These are phyloP conservation scores for Dactylellina parvicollis DNA, from an alignment of 2,329 filamentous ascomycete genomes.

Conservation along the genomic window DNA sequence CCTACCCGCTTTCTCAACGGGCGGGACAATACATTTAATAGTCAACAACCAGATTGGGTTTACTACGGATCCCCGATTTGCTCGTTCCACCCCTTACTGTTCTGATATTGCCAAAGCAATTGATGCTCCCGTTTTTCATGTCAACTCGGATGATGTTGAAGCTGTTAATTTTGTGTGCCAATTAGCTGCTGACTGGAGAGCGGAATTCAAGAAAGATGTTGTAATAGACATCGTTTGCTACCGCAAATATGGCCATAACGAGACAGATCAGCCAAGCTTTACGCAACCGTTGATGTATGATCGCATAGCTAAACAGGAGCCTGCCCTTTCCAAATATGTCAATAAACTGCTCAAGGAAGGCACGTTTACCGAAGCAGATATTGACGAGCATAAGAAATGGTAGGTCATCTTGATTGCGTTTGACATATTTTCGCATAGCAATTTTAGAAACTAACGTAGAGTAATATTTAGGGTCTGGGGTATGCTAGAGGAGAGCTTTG, in stretches of 20 bases:
- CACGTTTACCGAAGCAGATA: slow-evolving; percentile 95
- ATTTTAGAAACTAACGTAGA: not conserved
- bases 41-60: slow-evolving; percentile 99
- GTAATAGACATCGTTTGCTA: slow-evolving; percentile 99
- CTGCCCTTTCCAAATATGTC: slow-evolving; percentile 89
- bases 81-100: slow-evolving; percentile 97
- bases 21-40: slow-evolving; percentile 94
- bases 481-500: slow-evolving; percentile 97
- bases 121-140: slow-evolving; percentile 97
- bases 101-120: slow-evolving; percentile 99
- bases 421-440: not conserved
- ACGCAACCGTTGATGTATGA: slow-evolving; percentile 99
- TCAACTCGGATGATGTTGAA: slow-evolving; percentile 98
- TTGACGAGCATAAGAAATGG: slow-evolving; percentile 99
- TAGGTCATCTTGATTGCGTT: slow-evolving; percentile 23
- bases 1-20: slow-evolving; percentile 93
- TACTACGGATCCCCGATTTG: slow-evolving; percentile 96
- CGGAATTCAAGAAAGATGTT: slow-evolving; percentile 97
- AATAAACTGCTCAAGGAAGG: slow-evolving; percentile 90
- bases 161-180: slow-evolving; percentile 98
- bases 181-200: slow-evolving; percentile 95
- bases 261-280: slow-evolving; percentile 98
- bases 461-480: slow-evolving; percentile 75
- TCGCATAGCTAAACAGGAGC: slow-evolving; percentile 84
- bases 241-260: slow-evolving; percentile 98